Base-by-base conservation (phyloP, 495 filamentous ascomycete genomes). In the Penicillium pancosmium region DNA sequence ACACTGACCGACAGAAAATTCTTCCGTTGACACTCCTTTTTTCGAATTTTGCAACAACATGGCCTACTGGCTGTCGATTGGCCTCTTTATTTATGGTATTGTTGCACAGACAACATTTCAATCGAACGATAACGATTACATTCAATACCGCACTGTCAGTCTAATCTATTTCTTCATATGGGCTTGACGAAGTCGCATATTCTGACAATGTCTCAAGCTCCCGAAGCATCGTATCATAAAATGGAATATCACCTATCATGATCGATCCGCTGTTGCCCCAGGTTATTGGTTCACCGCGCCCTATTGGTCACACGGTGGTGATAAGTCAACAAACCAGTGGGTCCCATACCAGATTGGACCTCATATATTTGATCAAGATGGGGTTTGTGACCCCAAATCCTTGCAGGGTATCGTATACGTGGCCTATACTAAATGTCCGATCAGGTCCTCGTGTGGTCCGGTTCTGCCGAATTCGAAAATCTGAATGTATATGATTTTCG, bases 211-310 rank as follows among this genome's bases (percentile, higher is more conserved):
- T 41, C 27, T 50, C n/a, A 15, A 59, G 56, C 36, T 59, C 13
- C 56, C 56, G 2, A 41, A 54, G 9, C 25, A 59, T 40, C 38
- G 23, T 4, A 54, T 59, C 8, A 36, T 27, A 16, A 59, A 49
- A 59, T 59, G 56, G 56, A 49, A 54, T 19, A 59, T 59, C 21
- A 59, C 56, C 16, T 25, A 59, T 23, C 21, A 59, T 19, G 56
- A 59, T 27, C 25, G 25, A 27, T 41, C 40, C 23, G 46, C 38
- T 16, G 23, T 59, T 1, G 50, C 56, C 5, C 56, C 56, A 2
- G 50, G 50, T 0, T 59, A 59, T 49, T 59, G 50, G 56, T 59
- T 59, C 21, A 49, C 41, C n/a, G 56, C 56, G 5, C 56, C 56
- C 13, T 59, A 59, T 27, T 59, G 40, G 38, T 6, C 3, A 16